Base-by-base conservation (phyloP, 805 yeast species). In the Saccharomycopsis fermentans region DNA sequence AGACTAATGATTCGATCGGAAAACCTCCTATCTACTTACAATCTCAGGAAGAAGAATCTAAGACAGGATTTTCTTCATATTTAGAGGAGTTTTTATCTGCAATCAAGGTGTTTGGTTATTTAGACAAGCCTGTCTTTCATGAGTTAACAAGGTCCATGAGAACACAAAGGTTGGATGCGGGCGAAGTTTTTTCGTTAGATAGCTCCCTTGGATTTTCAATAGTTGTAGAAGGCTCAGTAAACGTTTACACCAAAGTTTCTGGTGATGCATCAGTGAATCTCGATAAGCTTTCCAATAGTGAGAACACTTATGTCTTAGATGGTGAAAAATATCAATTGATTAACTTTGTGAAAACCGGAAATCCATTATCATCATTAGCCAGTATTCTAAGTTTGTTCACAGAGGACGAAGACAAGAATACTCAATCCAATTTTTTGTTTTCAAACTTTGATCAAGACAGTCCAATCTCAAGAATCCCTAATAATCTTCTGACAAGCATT, bases 101-200 rank as follows among this genome's bases (percentile, higher is more conserved):
- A 2, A 88, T 94, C 63, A 90, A 90, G 70, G 86, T 94, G 6
- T 94, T 92, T 73, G 98, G 98, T 1, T 92, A 92, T 69, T 75
- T 92, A 54, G 98, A 92, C 64, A 79, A 85, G 61, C 86, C 88
- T 1, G 97, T 92, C 1, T 91, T 92, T 70, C 95, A 91, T 67
- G 98, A 91, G 66, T 77, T 92, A 65, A 91, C 98, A 2, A 85
- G 87, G 67, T 86, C 86, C 61, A 90, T 92, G 89, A 88, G 88
- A 57, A 92, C 98, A 0, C 90, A 89, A 67, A 86, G 87, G 61
- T 69, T 92, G 40, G 83, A 83, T 29, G 78, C 81, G 4, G 92
- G 89, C 39, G 98, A 92, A 68, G 77, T 86, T 9, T 72, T 94
- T 36, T 77, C 82, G 54, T 71, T 92, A 43, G 89, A 87, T 61